Evolutionary conservation across 352 stramenopile genomes (phyloP).

Genomic region (Globisporangium paddicum): DNA sequence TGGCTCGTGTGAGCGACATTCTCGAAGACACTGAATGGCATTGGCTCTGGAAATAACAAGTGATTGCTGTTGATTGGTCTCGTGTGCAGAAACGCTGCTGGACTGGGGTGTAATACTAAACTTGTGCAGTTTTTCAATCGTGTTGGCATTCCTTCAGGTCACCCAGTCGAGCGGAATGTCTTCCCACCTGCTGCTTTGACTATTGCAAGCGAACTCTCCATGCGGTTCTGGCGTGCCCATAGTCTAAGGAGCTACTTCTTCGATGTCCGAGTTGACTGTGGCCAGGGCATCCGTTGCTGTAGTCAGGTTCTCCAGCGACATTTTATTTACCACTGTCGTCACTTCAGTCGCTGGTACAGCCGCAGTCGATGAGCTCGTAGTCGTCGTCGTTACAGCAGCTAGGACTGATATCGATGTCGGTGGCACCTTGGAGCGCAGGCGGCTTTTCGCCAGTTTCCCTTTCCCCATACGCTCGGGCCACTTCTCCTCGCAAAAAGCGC

Average conservation of each 20-base stretch:
- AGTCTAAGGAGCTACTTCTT: background rate
- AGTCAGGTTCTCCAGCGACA: constrained; percentile 1
- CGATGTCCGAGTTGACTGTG: background rate
- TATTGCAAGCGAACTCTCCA: no score
- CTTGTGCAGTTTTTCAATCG: background rate
- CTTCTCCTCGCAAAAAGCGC: constrained; percentile 51
- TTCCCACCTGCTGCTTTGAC: no score
- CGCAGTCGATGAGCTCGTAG: no score
- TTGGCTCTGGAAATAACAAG: no score
- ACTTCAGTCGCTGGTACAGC: background rate
- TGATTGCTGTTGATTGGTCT: background rate
- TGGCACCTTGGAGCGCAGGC: constrained; percentile 17
- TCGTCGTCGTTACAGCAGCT: background rate
- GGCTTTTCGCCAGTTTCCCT: constrained; percentile 28
- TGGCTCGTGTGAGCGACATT: background rate
- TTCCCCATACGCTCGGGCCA: constrained; percentile 63
- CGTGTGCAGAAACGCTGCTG: background rate
- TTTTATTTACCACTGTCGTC: background rate
- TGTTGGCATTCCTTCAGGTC: no score
- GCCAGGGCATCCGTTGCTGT: background rate
- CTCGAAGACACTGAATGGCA: no score
- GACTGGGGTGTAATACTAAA: background rate
- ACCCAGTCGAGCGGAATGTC: no score
- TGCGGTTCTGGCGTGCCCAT: background rate
- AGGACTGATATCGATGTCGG: background rate